A percentile compares a stretch with the other conserved stretches of the same genome.
phyloP scores from a whole-genome alignment of 2,329 filamentous ascomycete genomes.

The Fusarium algeriense region DNA sequence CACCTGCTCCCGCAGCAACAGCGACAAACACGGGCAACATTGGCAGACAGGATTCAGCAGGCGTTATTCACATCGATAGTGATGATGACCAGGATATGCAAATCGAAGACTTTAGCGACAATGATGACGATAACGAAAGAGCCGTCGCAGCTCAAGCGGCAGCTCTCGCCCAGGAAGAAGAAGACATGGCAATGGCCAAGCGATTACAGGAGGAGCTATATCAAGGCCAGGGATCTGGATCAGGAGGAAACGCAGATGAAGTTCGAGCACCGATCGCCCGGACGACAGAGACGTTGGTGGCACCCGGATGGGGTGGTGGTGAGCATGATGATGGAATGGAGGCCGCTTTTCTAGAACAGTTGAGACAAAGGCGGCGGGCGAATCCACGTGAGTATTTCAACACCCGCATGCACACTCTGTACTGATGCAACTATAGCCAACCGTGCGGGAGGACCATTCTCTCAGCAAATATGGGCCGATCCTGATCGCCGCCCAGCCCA shows the following conservation, averaged over 20 bases:
- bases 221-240: slow-evolving; percentile 58
- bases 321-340: slow-evolving; percentile 65
- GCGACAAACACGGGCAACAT: slow-evolving; percentile 45
- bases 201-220: slow-evolving; percentile 94
- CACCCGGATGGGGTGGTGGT: slow-evolving; percentile 67
- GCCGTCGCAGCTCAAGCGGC: slow-evolving; percentile 57
- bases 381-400: slow-evolving; percentile 48
- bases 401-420: not conserved
- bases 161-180: slow-evolving; percentile 74
- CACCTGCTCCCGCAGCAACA: slow-evolving; percentile 40
- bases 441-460: slow-evolving; percentile 53
- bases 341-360: slow-evolving; percentile 73
- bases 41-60: slow-evolving; percentile 52
- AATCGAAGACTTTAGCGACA: slow-evolving; percentile 55
- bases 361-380: slow-evolving; percentile 62
- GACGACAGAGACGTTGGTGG: slow-evolving; percentile 91
- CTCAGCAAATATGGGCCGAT: slow-evolving; percentile 56
- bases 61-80: slow-evolving; percentile 71
- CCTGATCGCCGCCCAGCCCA: slow-evolving; percentile 38
- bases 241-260: slow-evolving; percentile 62
- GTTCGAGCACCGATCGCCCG: slow-evolving; percentile 91
- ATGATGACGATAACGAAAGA: slow-evolving; percentile 56
- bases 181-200: slow-evolving; percentile 93
- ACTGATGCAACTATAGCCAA: slow-evolving; percentile 30
- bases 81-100: slow-evolving; percentile 58